Evolutionary conservation across 208 protist genomes (phyloP).

Genomic region (Trypanosoma scelopori): DNA sequence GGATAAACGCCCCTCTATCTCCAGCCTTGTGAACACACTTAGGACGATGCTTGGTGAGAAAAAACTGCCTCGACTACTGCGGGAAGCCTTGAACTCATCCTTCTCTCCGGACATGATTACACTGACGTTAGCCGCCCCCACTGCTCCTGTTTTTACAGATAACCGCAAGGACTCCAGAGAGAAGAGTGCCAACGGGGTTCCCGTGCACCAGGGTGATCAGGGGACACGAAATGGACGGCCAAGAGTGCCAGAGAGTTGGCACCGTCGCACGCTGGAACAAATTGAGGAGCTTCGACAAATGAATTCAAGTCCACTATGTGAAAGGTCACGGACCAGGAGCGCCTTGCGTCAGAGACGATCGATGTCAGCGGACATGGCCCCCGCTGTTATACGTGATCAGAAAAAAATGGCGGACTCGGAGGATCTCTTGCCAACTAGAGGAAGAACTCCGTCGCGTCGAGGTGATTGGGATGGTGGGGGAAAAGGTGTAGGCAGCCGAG

Average conservation of each 20-base stretch:
- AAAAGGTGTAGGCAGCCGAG: conserved; percentile 12
- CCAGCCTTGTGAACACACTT: conserved; percentile 32
- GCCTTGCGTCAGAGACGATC: background rate
- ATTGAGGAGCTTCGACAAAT: conserved; percentile 71
- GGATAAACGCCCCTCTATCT: conserved; percentile 39
- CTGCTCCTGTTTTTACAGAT: too few relatives aligned
- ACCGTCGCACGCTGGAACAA: conserved; percentile 49
- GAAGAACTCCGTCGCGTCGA: background rate
- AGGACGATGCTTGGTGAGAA: conserved; percentile 10
- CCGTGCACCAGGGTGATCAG: background rate
- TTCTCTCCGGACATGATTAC: background rate
- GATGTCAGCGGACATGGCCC: background rate
- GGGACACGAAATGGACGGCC: conserved; percentile 15
- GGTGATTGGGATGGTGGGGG: conserved; percentile 8
- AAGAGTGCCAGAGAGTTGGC: conserved; percentile 39
- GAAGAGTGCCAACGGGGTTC: background rate
- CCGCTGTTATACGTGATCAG: too few relatives aligned
- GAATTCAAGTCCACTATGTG: conserved; percentile 35
- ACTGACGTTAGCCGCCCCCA: background rate
- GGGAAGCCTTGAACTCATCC: background rate
- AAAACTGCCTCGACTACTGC: background rate
- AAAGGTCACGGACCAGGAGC: background rate
- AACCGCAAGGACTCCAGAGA: background rate
- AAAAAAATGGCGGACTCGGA: too few relatives aligned
- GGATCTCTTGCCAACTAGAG: background rate